A percentile compares a stretch with the other conserved stretches of the same genome.
These are phyloP conservation scores for Ilex aquifolium DNA, from an alignment of 257 asterid species.

Conservation along the genomic window DNA sequence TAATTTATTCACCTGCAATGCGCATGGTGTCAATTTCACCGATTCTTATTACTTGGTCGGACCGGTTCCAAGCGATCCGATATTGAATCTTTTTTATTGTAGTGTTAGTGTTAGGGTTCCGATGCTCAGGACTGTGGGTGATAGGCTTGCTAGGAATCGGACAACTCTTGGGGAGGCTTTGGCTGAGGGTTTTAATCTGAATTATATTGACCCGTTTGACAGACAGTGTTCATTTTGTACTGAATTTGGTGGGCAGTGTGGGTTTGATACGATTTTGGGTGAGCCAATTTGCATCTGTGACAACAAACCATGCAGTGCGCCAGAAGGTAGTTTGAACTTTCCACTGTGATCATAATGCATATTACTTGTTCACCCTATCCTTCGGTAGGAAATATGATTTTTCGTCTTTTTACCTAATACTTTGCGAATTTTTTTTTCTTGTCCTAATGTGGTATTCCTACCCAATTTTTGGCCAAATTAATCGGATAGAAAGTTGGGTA, in stretches of 20 bases:
- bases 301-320: conserved; percentile 30
- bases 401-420: too few species aligned
- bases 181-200: conserved; percentile 50
- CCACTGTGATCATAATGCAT: too few species aligned
- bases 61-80: conserved; percentile 46
- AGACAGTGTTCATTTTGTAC: conserved; percentile 35
- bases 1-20: conserved; percentile 36
- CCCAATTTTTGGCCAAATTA: too few species aligned
- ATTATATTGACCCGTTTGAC: conserved; percentile 43
- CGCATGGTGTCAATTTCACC: conserved; percentile 13
- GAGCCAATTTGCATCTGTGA: conserved; percentile 50
- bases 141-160: conserved; percentile 21
- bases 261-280: conserved; percentile 31
- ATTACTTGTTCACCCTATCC: too few species aligned
- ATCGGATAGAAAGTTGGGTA: too few species aligned
- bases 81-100: conserved; percentile 22
- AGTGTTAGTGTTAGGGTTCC: conserved; percentile 29
- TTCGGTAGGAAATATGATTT: too few species aligned
- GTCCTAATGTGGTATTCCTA: too few species aligned
- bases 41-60: conserved; percentile 40
- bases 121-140: conserved; percentile 26
- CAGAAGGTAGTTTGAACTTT: neutral
- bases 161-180: conserved; percentile 38
- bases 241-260: conserved; percentile 49
- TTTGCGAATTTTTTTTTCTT: too few species aligned